Conservation (phyloP, 2,329 filamentous ascomycete genomes). For the Diplodia corticola region DNA sequence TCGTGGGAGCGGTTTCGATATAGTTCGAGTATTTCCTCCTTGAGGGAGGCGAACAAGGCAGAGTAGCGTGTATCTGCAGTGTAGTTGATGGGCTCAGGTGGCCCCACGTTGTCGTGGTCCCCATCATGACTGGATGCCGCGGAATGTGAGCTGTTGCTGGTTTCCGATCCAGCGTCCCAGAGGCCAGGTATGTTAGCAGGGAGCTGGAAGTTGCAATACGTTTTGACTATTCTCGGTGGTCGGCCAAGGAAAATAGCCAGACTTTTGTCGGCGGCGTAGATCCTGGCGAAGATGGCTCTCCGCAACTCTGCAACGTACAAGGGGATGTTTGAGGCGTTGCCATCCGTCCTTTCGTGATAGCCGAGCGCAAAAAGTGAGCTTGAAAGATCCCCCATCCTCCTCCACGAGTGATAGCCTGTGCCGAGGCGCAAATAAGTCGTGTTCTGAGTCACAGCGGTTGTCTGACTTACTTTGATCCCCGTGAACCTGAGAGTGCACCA, state of each 20-base stretch:
- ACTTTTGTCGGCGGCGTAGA: conserved; percentile 51
- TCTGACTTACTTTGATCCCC: conserved; percentile 29
- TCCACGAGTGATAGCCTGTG: conserved; percentile 50
- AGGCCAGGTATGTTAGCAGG: neutral
- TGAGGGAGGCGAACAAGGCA: conserved; percentile 22
- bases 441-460: conserved; percentile 23
- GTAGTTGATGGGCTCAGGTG: conserved; percentile 16
- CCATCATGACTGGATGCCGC: conserved; percentile 23
- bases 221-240: conserved; percentile 48
- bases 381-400: conserved; percentile 49
- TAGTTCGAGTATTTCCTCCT: conserved; percentile 24
- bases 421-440: no score
- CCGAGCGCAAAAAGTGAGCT: conserved; percentile 51
- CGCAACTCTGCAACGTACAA: conserved; percentile 46
- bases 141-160: neutral
- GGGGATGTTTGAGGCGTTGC: conserved; percentile 28
- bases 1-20: neutral
- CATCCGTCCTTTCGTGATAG: conserved; percentile 46
- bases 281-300: conserved; percentile 43
- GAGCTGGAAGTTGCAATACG: conserved; percentile 43
- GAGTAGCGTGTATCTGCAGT: conserved; percentile 22
- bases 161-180: neutral
- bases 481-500: conserved; percentile 23
- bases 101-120: neutral
- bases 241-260: conserved; percentile 53